phyloP scores from a whole-genome alignment of 495 filamentous ascomycete species.

The Podospora bellae-mahoneyi region DNA sequence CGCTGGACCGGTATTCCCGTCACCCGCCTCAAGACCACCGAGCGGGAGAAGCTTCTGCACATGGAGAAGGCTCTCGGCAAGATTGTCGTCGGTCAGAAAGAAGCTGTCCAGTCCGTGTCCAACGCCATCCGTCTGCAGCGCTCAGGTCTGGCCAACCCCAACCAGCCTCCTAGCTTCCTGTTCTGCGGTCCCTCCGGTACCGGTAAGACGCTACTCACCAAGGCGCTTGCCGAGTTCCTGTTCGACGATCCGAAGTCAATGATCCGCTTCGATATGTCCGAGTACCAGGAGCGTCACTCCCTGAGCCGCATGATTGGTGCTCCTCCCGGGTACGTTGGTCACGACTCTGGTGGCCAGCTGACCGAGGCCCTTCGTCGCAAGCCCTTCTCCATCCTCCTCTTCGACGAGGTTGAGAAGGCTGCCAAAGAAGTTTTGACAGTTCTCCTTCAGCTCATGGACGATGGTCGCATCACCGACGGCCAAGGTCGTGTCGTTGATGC shows the following conservation, averaged over 20 bases:
- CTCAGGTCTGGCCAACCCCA: slow-evolving; percentile 89
- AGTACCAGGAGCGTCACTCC: slow-evolving; percentile 96
- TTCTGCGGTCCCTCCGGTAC: slow-evolving; percentile 98
- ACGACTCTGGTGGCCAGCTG: slow-evolving; percentile 92
- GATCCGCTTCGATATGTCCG: slow-evolving; percentile 99
- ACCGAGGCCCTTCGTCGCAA: slow-evolving; percentile 89
- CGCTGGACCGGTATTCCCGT: slow-evolving; percentile 97
- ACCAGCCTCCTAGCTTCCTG: slow-evolving; percentile 94
- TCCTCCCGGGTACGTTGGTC: slow-evolving; percentile 93
- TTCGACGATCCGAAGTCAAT: slow-evolving; percentile 97
- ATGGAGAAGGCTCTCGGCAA: slow-evolving; percentile 86
- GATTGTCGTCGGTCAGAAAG: slow-evolving; percentile 87
- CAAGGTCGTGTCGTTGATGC: slow-evolving; percentile 93
- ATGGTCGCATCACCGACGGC: slow-evolving; percentile 96
- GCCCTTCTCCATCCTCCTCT: slow-evolving; percentile 96
- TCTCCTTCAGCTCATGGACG: slow-evolving; percentile 95
- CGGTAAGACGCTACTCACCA: slow-evolving; percentile 94
- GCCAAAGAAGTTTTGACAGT: slow-evolving; percentile 97
- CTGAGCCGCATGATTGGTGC: slow-evolving; percentile 97
- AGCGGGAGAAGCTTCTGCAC: slow-evolving; percentile 92
- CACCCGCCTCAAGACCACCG: slow-evolving; percentile 85
- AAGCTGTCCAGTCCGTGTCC: slow-evolving; percentile 89
- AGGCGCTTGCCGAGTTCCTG: slow-evolving; percentile 93
- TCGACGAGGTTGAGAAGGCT: slow-evolving; percentile 97
- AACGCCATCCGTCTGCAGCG: slow-evolving; percentile 94